Conservation (phyloP, 2,329 filamentous ascomycete genomes). For the Cadophora sp. region DNA sequence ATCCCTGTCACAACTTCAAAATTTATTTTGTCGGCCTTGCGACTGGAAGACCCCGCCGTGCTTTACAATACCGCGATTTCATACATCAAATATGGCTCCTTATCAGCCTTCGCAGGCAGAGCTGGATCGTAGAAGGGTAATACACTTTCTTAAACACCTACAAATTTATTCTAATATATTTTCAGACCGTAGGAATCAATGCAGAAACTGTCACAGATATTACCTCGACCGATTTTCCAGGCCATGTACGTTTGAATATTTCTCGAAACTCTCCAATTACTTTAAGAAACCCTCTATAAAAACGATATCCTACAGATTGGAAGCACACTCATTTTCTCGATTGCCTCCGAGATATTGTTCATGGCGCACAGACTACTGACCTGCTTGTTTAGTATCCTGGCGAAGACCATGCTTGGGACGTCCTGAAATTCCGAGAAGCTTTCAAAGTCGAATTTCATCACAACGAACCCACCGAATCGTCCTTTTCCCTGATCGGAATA, state of each 20-base stretch:
- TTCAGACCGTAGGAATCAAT: slow-evolving; percentile 79
- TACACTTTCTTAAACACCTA: slow-evolving; percentile 24
- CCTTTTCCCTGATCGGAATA: slow-evolving; percentile 90
- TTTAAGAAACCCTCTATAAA: not conserved
- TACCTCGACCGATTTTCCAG: slow-evolving; percentile 88
- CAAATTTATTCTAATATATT: not conserved
- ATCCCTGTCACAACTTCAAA: slow-evolving; percentile 4
- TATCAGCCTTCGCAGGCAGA: slow-evolving; percentile 60
- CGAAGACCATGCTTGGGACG: slow-evolving; percentile 83
- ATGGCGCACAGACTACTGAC: slow-evolving; percentile 1
- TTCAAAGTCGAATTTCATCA: slow-evolving; percentile 84
- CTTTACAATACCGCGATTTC: not conserved
- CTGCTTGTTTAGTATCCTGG: slow-evolving; percentile 57
- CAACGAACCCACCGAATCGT: slow-evolving; percentile 77
- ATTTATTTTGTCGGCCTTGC: slow-evolving; percentile 14
- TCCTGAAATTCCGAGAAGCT: slow-evolving; percentile 72
- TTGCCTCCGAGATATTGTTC: too few species aligned
- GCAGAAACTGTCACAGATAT: slow-evolving; percentile 90
- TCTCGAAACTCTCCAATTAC: not conserved
- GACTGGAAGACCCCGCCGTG: slow-evolving; percentile 32
- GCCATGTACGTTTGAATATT: slow-evolving; percentile 32
- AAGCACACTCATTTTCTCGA: not conserved
- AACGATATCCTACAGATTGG: not conserved
- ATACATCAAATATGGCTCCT: slow-evolving; percentile 49
- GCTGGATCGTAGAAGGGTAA: slow-evolving; percentile 66